Conservation (phyloP, 169 alveolate species). For the Plasmodium ovale region DNA sequence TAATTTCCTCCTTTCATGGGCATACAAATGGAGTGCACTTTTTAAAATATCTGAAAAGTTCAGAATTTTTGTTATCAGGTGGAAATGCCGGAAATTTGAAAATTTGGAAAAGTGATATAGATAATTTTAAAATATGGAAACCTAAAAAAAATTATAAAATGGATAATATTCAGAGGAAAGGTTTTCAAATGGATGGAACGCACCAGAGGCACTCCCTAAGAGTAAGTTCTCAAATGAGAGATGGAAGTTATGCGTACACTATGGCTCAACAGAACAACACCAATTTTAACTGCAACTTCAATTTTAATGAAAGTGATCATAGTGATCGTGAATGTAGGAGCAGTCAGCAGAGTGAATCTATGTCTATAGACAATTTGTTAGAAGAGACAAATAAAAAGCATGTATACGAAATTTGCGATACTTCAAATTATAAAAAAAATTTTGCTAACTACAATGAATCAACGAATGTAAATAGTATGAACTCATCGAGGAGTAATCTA, state of each 20-base stretch:
- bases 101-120: constrained; percentile 70
- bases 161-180: neutral
- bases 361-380: constrained; percentile 35
- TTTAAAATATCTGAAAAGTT: constrained; percentile 31
- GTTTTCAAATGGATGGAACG: too few relatives aligned
- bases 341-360: constrained; percentile 39
- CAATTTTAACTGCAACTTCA: constrained; percentile 38
- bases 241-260: neutral
- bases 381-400: constrained; percentile 53
- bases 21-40: constrained; percentile 72
- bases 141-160: constrained; percentile 32
- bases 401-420: constrained; percentile 23
- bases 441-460: constrained; percentile 11
- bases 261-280: neutral
- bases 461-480: constrained; percentile 3
- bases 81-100: constrained; percentile 72
- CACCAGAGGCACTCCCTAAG: too few relatives aligned
- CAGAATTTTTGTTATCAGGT: constrained; percentile 70
- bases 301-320: constrained; percentile 60
- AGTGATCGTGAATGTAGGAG: constrained; percentile 3
- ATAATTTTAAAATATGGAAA: constrained; percentile 70
- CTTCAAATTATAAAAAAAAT: constrained; percentile 53
- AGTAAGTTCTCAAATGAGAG: neutral
- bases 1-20: constrained; percentile 68
- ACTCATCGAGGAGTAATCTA: constrained; percentile 26